These are phyloP conservation scores for Acanthamoeba culbertsoni DNA, from an alignment of 208 protist genomes.

Conservation along the genomic window DNA sequence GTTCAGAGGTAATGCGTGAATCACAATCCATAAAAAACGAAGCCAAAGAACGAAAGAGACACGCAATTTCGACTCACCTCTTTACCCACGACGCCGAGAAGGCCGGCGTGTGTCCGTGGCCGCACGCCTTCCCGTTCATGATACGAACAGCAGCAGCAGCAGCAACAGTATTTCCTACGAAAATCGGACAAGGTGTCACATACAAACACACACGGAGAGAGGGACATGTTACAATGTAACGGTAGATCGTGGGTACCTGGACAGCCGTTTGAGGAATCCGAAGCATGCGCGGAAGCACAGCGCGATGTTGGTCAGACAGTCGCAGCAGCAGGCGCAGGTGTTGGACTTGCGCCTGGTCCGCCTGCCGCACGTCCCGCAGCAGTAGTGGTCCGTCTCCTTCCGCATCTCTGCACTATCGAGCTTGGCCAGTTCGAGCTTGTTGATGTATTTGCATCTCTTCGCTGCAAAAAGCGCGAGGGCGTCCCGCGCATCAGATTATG, in stretches of 20 bases:
- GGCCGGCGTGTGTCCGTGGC: not conserved
- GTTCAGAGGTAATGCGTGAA: not conserved
- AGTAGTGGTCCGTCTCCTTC: not conserved
- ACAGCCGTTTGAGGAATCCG: not conserved
- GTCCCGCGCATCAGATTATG: too few relatives aligned
- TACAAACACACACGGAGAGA: not conserved
- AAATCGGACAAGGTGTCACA: not conserved
- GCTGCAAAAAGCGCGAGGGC: too few relatives aligned
- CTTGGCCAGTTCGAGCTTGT: slow-evolving; percentile 24
- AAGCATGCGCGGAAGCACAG: not conserved
- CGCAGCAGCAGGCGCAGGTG: not conserved
- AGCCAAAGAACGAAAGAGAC: not conserved
- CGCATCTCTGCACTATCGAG: not conserved
- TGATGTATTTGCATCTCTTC: not conserved
- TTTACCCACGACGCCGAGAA: not conserved
- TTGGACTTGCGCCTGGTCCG: not conserved
- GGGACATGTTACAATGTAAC: not conserved
- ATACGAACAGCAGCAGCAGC: slow-evolving; percentile 1
- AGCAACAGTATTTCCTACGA: not conserved
- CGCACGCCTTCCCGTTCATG: not conserved
- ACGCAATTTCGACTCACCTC: not conserved
- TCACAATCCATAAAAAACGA: not conserved
- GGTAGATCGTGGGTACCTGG: not conserved
- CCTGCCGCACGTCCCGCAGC: not conserved
- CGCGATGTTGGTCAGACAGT: not conserved